Percentiles rank a stretch among this genome's conserved stretches.
Conservation (phyloP, 2,329 filamentous ascomycete species). For the Ustulina deusta region DNA sequence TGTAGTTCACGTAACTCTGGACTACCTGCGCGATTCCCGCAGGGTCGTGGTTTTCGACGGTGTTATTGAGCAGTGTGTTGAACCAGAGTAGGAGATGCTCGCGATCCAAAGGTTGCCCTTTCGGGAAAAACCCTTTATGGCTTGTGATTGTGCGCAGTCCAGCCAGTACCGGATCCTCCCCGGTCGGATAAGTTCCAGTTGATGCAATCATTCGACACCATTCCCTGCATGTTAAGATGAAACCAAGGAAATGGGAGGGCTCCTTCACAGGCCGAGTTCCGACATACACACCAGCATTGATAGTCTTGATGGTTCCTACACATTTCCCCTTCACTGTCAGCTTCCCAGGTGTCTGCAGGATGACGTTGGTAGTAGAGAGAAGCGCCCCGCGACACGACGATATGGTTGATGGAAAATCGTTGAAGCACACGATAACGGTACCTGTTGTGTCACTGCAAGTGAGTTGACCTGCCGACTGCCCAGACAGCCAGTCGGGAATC, state of each 20-base stretch:
- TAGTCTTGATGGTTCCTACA: background rate
- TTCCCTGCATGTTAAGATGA: background rate
- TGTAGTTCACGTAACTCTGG: slow-evolving; percentile 15
- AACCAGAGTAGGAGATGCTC: slow-evolving; percentile 11
- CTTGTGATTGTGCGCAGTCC: slow-evolving; percentile 7
- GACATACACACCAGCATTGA: slow-evolving; percentile 5
- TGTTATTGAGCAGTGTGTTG: background rate
- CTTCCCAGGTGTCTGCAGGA: background rate
- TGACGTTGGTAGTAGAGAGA: background rate
- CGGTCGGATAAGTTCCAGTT: background rate
- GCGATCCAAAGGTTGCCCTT: background rate
- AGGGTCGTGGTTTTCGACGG: background rate
- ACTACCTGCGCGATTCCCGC: background rate
- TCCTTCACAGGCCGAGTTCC: background rate
- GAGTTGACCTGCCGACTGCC: background rate
- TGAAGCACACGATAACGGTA: slow-evolving; percentile 8
- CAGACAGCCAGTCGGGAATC: slow-evolving; percentile 32
- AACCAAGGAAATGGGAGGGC: slow-evolving; percentile 2
- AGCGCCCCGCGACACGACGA: slow-evolving; percentile 11
- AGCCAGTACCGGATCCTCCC: slow-evolving; percentile 10
- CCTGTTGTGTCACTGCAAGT: slow-evolving; percentile 10
- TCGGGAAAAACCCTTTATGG: background rate
- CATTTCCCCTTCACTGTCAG: slow-evolving; percentile 9
- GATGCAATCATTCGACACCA: slow-evolving; percentile 13
- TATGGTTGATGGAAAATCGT: slow-evolving; percentile 8